Evolutionary conservation across 805 yeast species (phyloP).

Genomic region (Yamadazyma endophytica): DNA sequence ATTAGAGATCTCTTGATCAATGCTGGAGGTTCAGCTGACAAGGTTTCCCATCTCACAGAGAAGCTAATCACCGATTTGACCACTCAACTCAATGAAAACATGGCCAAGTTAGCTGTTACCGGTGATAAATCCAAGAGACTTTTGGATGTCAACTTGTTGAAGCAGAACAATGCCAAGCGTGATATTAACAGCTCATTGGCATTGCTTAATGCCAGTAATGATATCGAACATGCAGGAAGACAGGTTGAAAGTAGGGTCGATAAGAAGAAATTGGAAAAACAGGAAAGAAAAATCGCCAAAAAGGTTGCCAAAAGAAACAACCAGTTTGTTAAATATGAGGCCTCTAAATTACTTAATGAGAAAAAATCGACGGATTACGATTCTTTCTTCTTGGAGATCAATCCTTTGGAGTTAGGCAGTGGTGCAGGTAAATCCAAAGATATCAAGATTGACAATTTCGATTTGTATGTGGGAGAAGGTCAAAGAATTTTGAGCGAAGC

Average conservation of each 20-base stretch:
- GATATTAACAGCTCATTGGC: slow-evolving; percentile 75
- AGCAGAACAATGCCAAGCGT: slow-evolving; percentile 54
- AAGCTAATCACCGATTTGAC: slow-evolving; percentile 46
- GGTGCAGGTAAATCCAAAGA: slow-evolving; percentile 96
- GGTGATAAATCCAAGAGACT: slow-evolving; percentile 89
- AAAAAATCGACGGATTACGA: slow-evolving; percentile 76
- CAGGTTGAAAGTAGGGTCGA: slow-evolving; percentile 92
- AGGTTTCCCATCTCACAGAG: slow-evolving; percentile 47
- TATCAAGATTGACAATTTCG: slow-evolving; percentile 88
- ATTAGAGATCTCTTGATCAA: slow-evolving; percentile 60
- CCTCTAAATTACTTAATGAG: slow-evolving; percentile 79
- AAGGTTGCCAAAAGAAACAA: slow-evolving; percentile 90
- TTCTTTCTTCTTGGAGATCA: slow-evolving; percentile 89
- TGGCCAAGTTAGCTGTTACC: slow-evolving; percentile 70
- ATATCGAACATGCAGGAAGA: slow-evolving; percentile 88
- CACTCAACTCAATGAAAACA: slow-evolving; percentile 57
- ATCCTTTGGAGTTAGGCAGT: slow-evolving; percentile 83
- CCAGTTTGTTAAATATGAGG: slow-evolving; percentile 83
- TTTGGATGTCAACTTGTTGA: slow-evolving; percentile 68
- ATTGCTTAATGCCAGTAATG: slow-evolving; percentile 70
- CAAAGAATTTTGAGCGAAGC: slow-evolving; percentile 89
- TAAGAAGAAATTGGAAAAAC: slow-evolving; percentile 93
- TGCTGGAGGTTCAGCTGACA: slow-evolving; percentile 74
- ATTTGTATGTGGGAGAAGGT: slow-evolving; percentile 93
- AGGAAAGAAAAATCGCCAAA: slow-evolving; percentile 95